Evolutionary conservation across 73 alveolate species (phyloP).

Genomic region (Breviolum minutum): DNA sequence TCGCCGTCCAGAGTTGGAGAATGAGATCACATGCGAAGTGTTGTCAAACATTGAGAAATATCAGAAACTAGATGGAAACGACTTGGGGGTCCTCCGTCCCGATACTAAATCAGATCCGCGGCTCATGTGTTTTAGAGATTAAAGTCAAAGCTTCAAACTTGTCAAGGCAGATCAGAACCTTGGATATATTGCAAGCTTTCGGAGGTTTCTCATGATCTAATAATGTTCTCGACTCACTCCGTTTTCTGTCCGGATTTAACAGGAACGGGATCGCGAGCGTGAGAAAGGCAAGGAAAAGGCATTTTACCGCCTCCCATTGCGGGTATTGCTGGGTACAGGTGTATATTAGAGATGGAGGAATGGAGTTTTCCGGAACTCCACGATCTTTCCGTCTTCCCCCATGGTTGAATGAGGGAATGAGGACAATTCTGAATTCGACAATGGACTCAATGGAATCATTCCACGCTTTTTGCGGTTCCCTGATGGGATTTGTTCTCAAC

Average conservation of each 20-base stretch:
- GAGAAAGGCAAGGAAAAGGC: conserved; percentile 92
- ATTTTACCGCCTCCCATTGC: background rate
- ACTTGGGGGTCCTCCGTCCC: too few relatives aligned
- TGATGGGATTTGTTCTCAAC: background rate
- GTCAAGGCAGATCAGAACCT: too few relatives aligned
- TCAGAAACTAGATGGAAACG: too few relatives aligned
- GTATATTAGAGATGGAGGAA: background rate
- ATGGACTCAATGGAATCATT: background rate
- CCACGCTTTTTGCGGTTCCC: too few relatives aligned
- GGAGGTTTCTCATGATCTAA: background rate
- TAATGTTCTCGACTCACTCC: background rate
- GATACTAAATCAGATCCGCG: too few relatives aligned
- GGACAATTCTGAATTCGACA: background rate
- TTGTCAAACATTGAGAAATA: too few relatives aligned
- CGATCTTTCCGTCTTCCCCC: background rate
- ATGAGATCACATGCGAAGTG: too few relatives aligned
- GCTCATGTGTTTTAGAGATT: too few relatives aligned
- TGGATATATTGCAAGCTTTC: background rate
- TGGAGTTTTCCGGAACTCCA: background rate
- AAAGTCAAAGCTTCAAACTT: background rate
- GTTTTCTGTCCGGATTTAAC: conserved; percentile 5
- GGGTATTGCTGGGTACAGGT: background rate
- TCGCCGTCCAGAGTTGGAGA: too few relatives aligned
- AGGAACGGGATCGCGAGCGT: conserved; percentile 94
- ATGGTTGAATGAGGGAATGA: background rate